Evolutionary conservation across 257 asterid species (phyloP).

Genomic region (Solanum piurae): DNA sequence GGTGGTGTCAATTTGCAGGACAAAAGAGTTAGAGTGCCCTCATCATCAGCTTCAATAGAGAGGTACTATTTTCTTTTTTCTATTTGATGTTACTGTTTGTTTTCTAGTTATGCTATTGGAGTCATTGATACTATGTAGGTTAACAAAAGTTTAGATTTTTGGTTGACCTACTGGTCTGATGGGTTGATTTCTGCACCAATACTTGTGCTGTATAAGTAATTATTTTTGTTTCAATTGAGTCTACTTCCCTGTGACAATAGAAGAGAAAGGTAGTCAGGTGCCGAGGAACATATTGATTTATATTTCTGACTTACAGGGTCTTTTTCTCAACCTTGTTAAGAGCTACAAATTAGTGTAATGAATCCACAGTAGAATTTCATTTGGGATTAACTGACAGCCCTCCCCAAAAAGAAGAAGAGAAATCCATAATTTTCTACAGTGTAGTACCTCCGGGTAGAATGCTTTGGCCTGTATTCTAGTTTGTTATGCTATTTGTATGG

Average conservation of each 20-base stretch:
- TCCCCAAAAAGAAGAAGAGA: not conserved
- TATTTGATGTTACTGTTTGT: not conserved
- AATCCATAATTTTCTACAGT: not conserved
- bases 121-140: not conserved
- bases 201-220: not conserved
- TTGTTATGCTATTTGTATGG: not conserved
- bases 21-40: slow-evolving; percentile 44
- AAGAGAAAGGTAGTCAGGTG: not conserved
- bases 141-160: not conserved
- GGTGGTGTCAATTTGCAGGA: slow-evolving; percentile 34
- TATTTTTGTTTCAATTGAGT: not conserved
- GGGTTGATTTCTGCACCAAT: not conserved
- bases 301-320: not conserved
- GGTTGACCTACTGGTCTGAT: not conserved
- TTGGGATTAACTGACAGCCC: not conserved
- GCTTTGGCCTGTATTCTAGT: not conserved
- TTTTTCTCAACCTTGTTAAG: not conserved
- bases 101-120: not conserved
- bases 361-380: not conserved
- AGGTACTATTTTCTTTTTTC: slow-evolving; percentile 28
- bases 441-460: not conserved
- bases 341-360: not conserved
- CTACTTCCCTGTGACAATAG: not conserved
- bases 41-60: slow-evolving; percentile 62
- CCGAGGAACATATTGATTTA: not conserved